These are phyloP conservation scores for Wickerhamiella shivajii DNA, from an alignment of 805 yeast species.

Conservation along the genomic window DNA sequence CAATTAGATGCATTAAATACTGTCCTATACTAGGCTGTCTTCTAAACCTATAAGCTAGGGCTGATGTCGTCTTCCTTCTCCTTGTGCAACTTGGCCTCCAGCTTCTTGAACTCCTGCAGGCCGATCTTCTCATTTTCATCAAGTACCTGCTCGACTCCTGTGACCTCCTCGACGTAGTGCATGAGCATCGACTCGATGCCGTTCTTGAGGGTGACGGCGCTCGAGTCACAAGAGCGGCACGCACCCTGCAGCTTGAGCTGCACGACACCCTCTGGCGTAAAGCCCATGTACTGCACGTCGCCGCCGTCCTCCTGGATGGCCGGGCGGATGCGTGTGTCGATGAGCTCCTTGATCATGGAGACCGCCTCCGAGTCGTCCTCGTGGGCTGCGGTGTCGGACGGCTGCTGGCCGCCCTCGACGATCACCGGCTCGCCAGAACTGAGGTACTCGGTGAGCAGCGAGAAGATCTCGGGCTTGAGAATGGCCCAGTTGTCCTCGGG, in stretches of 20 bases:
- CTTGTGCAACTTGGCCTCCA: slow-evolving; percentile 43
- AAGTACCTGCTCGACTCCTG: slow-evolving; percentile 71
- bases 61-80: slow-evolving; percentile 19
- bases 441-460: slow-evolving; percentile 33
- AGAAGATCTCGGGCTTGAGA: slow-evolving; percentile 47
- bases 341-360: slow-evolving; percentile 78
- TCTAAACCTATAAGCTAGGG: slow-evolving; percentile 13
- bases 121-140: slow-evolving; percentile 70
- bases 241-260: slow-evolving; percentile 87
- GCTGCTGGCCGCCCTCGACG: slow-evolving; percentile 24
- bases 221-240: slow-evolving; percentile 81
- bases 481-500: slow-evolving; percentile 53
- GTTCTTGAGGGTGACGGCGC: slow-evolving; percentile 81
- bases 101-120: slow-evolving; percentile 66
- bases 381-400: slow-evolving; percentile 30
- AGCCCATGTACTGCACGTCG: slow-evolving; percentile 77
- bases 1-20: neutral
- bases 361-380: slow-evolving; percentile 72
- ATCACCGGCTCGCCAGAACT: slow-evolving; percentile 39
- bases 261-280: slow-evolving; percentile 79
- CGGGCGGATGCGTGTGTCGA: slow-evolving; percentile 90
- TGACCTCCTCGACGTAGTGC: slow-evolving; percentile 93
- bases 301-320: slow-evolving; percentile 99
- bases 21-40: neutral
- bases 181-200: slow-evolving; percentile 97